Base-by-base conservation (phyloP, 1,139 yeast genomes). In the Suhomyces terraborum region DNA sequence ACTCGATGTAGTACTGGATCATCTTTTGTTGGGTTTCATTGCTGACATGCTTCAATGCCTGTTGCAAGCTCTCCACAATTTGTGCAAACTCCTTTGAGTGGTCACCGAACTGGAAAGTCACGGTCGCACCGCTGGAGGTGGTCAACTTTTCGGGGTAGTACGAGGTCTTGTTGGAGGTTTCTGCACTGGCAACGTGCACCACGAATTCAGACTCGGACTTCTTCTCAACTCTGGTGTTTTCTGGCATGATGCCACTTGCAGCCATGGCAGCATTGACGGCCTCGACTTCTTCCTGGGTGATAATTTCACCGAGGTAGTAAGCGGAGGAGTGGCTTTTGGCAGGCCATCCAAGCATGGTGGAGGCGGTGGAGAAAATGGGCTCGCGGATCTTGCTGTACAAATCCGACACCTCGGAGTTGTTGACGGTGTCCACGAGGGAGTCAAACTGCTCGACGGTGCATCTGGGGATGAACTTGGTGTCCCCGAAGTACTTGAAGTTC, bases 401-500 rank as follows among this genome's bases (percentile, higher is more conserved):
- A 2, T 60, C 58, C 5, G 65, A 46, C 16, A 73, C 59, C 3
- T 63, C 54, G 2, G 64, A 55, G 43, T 72, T 66, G 27, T 56
- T 60, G 14, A 81, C 64, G n/a, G 72, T 50, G 19, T 62, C 61
- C 23, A 80, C 66, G 36, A 82, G 61, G 16, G 65, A 51, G 44
- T 67, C 75, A 51, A 88, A 82, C 4, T 73, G 71, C 1, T 64
- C 75, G 29, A 52, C 55, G 1, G 71, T 39, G 30, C 87, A 55
- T 35, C 79, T 67, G 27, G 96, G 96, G 50, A 88, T 73, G 58
- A 88, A 88, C 64, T 88, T 88, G 50, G 79, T 79, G 64, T 88
- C 96, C 48, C 96, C 96, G 64, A 88, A 88, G 1, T 94, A 84
- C 66, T 87, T 88, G 72, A 80, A 88, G 61, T 88, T 88, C 48